Conservation (phyloP, 352 stramenopile genomes). For the Phytophthora ohioensis region DNA sequence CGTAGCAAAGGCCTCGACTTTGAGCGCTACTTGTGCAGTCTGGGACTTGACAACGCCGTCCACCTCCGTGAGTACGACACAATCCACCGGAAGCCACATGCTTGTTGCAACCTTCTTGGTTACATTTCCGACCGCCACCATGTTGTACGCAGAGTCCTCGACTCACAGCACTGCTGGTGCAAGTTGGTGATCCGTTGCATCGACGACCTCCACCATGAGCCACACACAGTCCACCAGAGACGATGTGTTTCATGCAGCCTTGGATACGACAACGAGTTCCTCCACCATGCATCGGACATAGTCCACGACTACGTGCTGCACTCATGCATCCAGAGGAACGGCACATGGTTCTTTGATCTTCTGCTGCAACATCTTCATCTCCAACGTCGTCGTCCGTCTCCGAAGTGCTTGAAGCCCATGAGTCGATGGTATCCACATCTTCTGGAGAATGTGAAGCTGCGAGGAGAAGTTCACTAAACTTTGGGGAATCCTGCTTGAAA, state of each 20-base stretch:
- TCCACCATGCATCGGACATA: conserved; percentile 66
- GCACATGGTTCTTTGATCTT: conserved; percentile 22
- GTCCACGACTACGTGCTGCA: conserved; percentile 60
- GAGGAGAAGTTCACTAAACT: conserved; percentile 39
- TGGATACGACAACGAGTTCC: conserved; percentile 61
- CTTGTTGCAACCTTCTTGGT: conserved; percentile 69
- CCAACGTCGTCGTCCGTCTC: conserved; percentile 41
- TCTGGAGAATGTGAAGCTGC: conserved; percentile 27
- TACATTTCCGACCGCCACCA: conserved; percentile 80
- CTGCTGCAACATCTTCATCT: conserved; percentile 21
- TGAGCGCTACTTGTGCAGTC: conserved; percentile 83
- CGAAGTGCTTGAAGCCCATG: conserved; percentile 31
- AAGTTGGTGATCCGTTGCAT: conserved; percentile 50
- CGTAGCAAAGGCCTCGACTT: conserved; percentile 85
- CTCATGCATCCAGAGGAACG: conserved; percentile 44
- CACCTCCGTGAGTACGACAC: conserved; percentile 84
- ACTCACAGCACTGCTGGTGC: conserved; percentile 61
- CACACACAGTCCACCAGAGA: conserved; percentile 71
- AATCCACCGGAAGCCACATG: conserved; percentile 81
- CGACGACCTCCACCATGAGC: conserved; percentile 68
- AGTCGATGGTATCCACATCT: conserved; percentile 8
- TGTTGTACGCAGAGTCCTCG: conserved; percentile 74
- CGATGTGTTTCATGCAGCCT: conserved; percentile 74
- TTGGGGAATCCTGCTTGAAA: conserved; percentile 16
- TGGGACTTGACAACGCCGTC: conserved; percentile 81